phyloP scores from a whole-genome alignment of 306 rosid species.

The Parietaria judaica region DNA sequence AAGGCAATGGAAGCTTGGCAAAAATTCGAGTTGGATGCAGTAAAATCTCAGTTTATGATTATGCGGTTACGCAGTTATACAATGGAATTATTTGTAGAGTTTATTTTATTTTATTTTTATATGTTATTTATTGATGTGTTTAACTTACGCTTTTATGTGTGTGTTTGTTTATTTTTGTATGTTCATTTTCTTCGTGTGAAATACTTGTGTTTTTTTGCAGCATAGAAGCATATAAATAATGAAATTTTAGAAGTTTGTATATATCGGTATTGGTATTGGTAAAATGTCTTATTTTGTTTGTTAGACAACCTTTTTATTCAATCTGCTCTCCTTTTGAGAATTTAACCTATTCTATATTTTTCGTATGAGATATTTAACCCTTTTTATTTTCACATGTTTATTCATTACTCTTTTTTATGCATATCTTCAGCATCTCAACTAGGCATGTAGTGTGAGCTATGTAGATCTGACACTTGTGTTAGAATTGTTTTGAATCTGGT shows the following conservation, averaged over 20 bases:
- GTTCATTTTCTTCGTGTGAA: neutral
- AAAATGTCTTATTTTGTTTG: no score
- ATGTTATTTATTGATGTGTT: constrained; percentile 12
- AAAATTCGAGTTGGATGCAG: no score
- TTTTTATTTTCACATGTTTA: neutral
- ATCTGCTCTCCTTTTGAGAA: no score
- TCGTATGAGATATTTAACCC: no score
- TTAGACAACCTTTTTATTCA: no score
- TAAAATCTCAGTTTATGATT: neutral
- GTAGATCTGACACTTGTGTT: neutral
- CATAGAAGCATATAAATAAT: no score
- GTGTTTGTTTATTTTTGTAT: neutral
- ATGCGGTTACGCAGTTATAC: no score
- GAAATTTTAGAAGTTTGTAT: no score
- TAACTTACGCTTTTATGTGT: constrained; percentile 8
- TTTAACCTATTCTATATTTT: neutral
- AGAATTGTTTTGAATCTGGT: neutral
- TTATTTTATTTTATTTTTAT: neutral
- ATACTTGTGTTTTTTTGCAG: neutral
- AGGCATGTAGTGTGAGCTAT: neutral
- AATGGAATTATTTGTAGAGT: neutral
- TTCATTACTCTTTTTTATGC: neutral
- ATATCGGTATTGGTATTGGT: no score
- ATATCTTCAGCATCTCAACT: neutral
- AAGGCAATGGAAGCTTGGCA: neutral